Percentiles rank a stretch among this genome's conserved stretches.
phyloP scores from a whole-genome alignment of 352 stramenopile species.

The Pseudoperonospora humuli region DNA sequence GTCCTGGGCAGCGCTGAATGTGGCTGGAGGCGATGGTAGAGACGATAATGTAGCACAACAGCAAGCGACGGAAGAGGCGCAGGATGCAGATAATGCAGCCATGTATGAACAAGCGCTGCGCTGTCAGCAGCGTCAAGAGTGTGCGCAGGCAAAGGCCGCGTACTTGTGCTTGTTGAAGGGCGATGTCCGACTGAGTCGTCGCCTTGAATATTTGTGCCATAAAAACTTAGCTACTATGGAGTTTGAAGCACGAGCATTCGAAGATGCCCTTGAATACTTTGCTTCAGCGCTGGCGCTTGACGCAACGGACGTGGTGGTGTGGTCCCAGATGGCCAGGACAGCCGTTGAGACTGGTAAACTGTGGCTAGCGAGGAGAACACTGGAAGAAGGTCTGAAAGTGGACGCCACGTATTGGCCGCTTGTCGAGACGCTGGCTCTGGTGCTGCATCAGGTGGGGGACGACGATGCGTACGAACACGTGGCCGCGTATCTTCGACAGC shows the following conservation, averaged over 20 bases:
- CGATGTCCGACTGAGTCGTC: constrained; percentile 24
- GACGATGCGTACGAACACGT: constrained; percentile 38
- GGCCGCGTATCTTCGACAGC: constrained; percentile 30
- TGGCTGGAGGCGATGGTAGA: constrained; percentile 19
- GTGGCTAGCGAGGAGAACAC: constrained; percentile 45
- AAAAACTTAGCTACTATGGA: constrained; percentile 64
- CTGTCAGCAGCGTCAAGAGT: constrained; percentile 47
- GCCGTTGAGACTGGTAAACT: constrained; percentile 54
- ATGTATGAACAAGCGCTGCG: constrained; percentile 65
- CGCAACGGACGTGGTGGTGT: constrained; percentile 67
- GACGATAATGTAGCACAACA: constrained; percentile 8
- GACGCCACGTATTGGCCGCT: constrained; percentile 63
- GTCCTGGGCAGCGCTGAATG: constrained; percentile 66
- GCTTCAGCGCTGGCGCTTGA: constrained; percentile 46
- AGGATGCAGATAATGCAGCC: constrained; percentile 50
- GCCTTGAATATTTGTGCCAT: constrained; percentile 59
- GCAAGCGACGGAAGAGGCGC: constrained; percentile 52
- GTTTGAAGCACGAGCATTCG: constrained; percentile 33
- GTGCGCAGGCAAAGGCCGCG: constrained; percentile 24
- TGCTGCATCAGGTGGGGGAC: constrained; percentile 51
- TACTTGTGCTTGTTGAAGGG: constrained; percentile 31
- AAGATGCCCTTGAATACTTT: constrained; percentile 39
- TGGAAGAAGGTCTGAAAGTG: constrained; percentile 52
- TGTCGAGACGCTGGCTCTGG: constrained; percentile 43
- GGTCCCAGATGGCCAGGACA: constrained; percentile 56